A percentile compares a stretch with the other conserved stretches of the same genome.
Conservation (phyloP, 176 grass and related monocot genomes). For the Cenchrus americanus region DNA sequence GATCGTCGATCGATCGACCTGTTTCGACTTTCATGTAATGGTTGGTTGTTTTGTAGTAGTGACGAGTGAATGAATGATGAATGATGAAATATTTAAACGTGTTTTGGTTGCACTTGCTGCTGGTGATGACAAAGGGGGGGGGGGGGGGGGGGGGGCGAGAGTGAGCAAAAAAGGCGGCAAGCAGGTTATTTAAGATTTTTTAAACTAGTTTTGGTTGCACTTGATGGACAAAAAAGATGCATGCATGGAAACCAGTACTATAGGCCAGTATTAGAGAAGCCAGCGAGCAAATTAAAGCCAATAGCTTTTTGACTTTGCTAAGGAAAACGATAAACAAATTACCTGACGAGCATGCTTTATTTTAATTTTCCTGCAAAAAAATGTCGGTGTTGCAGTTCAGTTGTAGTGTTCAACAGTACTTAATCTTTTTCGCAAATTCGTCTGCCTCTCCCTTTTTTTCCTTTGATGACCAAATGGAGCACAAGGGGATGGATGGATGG, state of each 20-base stretch:
- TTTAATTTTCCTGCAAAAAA: not conserved
- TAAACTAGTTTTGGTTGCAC: constrained; percentile 28
- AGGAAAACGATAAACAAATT: constrained; percentile 42
- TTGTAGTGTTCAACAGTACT: constrained; percentile 19
- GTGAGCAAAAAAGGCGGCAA: not conserved
- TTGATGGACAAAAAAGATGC: not conserved
- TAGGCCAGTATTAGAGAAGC: constrained; percentile 1
- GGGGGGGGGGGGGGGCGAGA: no score
- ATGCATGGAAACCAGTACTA: not conserved
- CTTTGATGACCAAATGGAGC: constrained; percentile 6
- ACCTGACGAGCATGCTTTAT: not conserved
- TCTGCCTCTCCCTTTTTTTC: not conserved
- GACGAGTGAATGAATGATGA: not conserved
- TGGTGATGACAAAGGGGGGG: not conserved
- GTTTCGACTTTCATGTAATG: not conserved
- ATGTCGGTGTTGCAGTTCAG: constrained; percentile 20
- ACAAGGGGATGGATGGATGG: not conserved
- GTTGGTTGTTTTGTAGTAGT: not conserved
- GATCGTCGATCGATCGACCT: no score
- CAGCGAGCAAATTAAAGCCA: not conserved
- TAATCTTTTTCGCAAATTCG: constrained; percentile 23
- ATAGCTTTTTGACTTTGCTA: constrained; percentile 43
- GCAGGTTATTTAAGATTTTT: not conserved
- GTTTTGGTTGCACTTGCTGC: not conserved
- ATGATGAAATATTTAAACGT: constrained; percentile 11